phyloP scores from a whole-genome alignment of 2,329 filamentous ascomycete species.

The Huntiella savannae region DNA sequence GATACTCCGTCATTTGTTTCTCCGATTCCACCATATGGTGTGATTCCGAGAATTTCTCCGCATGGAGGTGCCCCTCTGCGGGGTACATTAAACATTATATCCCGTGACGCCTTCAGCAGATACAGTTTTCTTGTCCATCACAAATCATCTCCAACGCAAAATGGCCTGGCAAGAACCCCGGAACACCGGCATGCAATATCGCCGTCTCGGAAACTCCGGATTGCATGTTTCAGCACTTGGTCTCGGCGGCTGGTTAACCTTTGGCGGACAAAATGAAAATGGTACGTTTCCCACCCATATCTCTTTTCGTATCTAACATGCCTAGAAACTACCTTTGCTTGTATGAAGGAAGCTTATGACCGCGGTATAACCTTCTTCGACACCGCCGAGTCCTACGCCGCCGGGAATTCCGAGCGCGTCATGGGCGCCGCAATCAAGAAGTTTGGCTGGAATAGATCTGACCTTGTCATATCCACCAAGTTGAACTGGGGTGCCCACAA shows the following conservation, averaged over 20 bases:
- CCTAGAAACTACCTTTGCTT: slow-evolving; percentile 29
- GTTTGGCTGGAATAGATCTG: slow-evolving; percentile 41
- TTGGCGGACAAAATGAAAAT: slow-evolving; percentile 32
- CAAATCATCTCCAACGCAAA: slow-evolving; percentile 1
- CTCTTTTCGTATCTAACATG: neutral
- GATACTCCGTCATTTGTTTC: slow-evolving; percentile 4
- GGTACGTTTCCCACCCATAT: neutral
- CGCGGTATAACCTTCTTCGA: slow-evolving; percentile 45
- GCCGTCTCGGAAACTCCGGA: slow-evolving; percentile 30
- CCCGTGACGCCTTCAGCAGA: neutral
- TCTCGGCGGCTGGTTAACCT: slow-evolving; percentile 47
- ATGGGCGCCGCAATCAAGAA: slow-evolving; percentile 43
- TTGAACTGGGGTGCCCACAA: slow-evolving; percentile 45
- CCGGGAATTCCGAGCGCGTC: slow-evolving; percentile 41
- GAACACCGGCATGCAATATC: slow-evolving; percentile 26
- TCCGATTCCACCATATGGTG: slow-evolving; percentile 9
- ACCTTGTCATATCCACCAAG: slow-evolving; percentile 43
- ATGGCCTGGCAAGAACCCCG: slow-evolving; percentile 27
- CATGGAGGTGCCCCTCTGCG: neutral
- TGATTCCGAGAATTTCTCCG: slow-evolving; percentile 16
- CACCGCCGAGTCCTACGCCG: slow-evolving; percentile 37
- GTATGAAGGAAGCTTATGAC: slow-evolving; percentile 43
- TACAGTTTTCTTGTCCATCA: too few relatives aligned
- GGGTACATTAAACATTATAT: neutral
- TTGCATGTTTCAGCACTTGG: slow-evolving; percentile 44